Evolutionary conservation across 2,329 filamentous ascomycete genomes (phyloP), one percentile per base, ranked within the genome.

Genomic region (Fusarium sublunatum): DNA sequence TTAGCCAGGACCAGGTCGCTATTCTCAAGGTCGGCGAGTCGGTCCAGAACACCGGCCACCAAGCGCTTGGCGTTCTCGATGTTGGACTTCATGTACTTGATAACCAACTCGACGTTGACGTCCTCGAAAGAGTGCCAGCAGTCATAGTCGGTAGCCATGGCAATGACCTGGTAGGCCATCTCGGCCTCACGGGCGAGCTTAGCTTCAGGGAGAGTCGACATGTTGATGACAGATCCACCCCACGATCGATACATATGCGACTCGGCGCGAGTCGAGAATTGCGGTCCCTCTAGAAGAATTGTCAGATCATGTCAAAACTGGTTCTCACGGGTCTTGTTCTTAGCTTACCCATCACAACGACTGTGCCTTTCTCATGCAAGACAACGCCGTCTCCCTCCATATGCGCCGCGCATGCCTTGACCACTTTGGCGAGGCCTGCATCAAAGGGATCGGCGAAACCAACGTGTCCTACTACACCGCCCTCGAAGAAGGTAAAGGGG

Each of bases 81-180:
- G 78, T 99, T 99, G 67, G 92, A 90, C 75, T 91, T 90, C 95
- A 99, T 99, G 78, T 96, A 92, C 60, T 88, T 90, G 88, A 97
- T 92, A 53, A 99, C 95, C 91, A 98, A 96, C 77, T 93, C 91
- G 22, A 99, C 95, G 61, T 93, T 93, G 62, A 99, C 95, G 65
- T 91, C 91, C 55, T 88, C 90, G 44, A 85, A 86, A 19, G 86
- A 88, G 74, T 93, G 91, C 95, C 95, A 99, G 87, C 94, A 98
- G 82, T 99, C 95, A 77, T 99, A 99, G 82, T 99, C 95, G 26
- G 95, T 99, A 31, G 92, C 92, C 95, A 99, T 99, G 83, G 94
- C 97, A 73, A 99, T 96, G 86, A 97, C 96, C 81, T 96, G 93
- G 79, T 98, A 98, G 32, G 90, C 91, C 70, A 99, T 91, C 82